Base-by-base conservation (phyloP, 805 yeast species). In the Myxozyma neotropica region DNA sequence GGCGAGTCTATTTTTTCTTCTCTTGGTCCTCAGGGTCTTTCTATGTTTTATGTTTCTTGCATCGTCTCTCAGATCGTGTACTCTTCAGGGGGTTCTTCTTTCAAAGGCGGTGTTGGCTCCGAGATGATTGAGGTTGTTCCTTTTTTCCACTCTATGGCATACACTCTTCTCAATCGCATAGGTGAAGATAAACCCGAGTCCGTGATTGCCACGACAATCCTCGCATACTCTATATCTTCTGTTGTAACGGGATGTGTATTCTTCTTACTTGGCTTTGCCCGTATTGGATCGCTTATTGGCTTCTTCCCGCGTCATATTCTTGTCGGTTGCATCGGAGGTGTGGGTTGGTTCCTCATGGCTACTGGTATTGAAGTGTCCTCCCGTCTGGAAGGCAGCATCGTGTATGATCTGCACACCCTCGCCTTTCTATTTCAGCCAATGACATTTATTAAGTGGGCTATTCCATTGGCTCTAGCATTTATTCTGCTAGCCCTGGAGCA, bases 91-190 rank as follows among this genome's bases (percentile, higher is more conserved):
- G 95, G 95, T 1, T 89, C 96, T 15, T 88, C 89, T 7, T 93
- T 94, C 76, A 84, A 83, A 62, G 81, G 91, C 1, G 96, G 96
- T n/a, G 84, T 93, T 45, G 99, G 99, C 1, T 88, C 96, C 2
- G 98, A 94, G 75, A 94, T 94, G 99, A 94, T 94, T 66, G 99
- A 94, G 73, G 90, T 94, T n/a, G 96, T 97, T 1, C 99, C 99
- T 1, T 94, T 94, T 72, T 93, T 93, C 78, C 99, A 94, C 70
- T 81, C 95, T 1, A 92, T 94, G 96, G 97, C 97, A 0, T 77
- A 82, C 27, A 77, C 86, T 13, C 85, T 94, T 50, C 77, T 86
- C 72, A 71, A 74, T 1, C 77, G 79, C 23, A 77, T 89, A 68
- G 86, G 86, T 7, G 80, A 74, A 10, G 77, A 75, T 2, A 72